phyloP scores from a whole-genome alignment of 108 stramenopile species.

The Cyclotella sp. region DNA sequence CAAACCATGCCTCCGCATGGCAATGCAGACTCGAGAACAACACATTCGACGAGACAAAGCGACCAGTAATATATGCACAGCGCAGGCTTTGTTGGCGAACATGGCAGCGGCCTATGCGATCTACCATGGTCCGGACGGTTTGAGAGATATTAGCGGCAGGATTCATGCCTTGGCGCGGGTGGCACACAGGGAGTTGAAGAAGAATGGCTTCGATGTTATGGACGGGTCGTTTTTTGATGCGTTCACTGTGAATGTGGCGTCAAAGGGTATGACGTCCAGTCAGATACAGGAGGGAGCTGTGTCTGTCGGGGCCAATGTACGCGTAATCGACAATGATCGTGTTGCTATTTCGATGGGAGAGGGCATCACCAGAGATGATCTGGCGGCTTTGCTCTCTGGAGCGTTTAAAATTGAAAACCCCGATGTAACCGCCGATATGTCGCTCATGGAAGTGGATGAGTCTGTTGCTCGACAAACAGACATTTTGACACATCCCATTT shows the following conservation, averaged over 20 bases:
- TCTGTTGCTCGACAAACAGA: constrained; percentile 72
- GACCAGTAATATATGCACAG: constrained; percentile 99
- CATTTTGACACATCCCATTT: constrained; percentile 95
- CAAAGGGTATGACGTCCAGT: constrained; percentile 77
- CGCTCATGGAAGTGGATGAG: constrained; percentile 67
- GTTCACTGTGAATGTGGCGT: constrained; percentile 81
- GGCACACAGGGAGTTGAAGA: constrained; percentile 79
- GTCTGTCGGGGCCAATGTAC: constrained; percentile 90
- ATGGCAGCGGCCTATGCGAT: constrained; percentile 99
- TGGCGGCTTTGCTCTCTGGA: constrained; percentile 65
- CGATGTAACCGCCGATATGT: constrained; percentile 78
- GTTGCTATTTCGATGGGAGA: constrained; percentile 97
- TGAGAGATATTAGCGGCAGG: constrained; percentile 87
- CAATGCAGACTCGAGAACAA: constrained; percentile 99
- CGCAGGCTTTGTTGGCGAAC: constrained; percentile 98
- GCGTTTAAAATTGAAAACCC: constrained; percentile 78
- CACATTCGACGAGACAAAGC: constrained; percentile 99
- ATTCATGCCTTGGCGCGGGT: constrained; percentile 88
- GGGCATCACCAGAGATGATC: constrained; percentile 87
- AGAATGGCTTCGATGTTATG: constrained; percentile 75
- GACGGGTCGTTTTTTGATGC: constrained; percentile 94
- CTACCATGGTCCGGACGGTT: constrained; percentile 98
- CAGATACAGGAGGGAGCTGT: constrained; percentile 81
- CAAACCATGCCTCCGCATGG: constrained; percentile 98
- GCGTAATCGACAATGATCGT: constrained; percentile 85